Evolutionary conservation across 2,329 filamentous ascomycete species (phyloP), one percentile per base, ranked within the genome.

Genomic region (Calonectria pseudoturangicola): DNA sequence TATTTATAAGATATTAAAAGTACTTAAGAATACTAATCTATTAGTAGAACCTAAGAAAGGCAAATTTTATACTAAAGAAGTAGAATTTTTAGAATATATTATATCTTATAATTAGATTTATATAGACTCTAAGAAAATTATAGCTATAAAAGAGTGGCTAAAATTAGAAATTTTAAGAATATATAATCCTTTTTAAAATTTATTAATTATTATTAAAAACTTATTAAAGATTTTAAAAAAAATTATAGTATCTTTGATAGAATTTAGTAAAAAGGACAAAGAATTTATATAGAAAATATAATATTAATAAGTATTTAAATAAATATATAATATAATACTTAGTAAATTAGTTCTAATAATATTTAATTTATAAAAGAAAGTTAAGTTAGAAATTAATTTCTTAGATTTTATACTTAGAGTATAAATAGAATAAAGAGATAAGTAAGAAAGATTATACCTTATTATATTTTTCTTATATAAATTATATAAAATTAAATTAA

Each of bases 381-480:
- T 74, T 25, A 30, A 75, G 66, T 16, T 77, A 27, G 33, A 76
- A 70, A 77, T 36, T 12, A 18, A 74, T 39, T 36, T 33, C 21
- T 75, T 36, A 47, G 48, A 75, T 15, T 74, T 64, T 50, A 48
- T 13, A 2, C 25, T 73, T 65, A 39, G 56, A 67, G 66, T 16
- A 39, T 50, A 71, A 67, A 68, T 74, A 28, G 33, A 27, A 64
- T 66, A 76, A 70, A 12, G 21, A 71, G 45, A 75, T 60, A 21
- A 21, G 21, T 27, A 79, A 79, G 8, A 75, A 79, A 67, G 56
- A 77, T 39, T 75, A 79, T 75, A 21, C 2, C 21, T 2, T 21
- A 21, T 21, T 21, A 21, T 21, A 21, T 21, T 21, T 21, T 21
- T 21, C 21, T 21, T 21, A 21, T 21, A 21, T 21, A 21, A 21